Evolutionary conservation across 78 protist species (phyloP), one percentile per base, ranked within the genome.

Genomic region (Tieghemostelium lacteum): DNA sequence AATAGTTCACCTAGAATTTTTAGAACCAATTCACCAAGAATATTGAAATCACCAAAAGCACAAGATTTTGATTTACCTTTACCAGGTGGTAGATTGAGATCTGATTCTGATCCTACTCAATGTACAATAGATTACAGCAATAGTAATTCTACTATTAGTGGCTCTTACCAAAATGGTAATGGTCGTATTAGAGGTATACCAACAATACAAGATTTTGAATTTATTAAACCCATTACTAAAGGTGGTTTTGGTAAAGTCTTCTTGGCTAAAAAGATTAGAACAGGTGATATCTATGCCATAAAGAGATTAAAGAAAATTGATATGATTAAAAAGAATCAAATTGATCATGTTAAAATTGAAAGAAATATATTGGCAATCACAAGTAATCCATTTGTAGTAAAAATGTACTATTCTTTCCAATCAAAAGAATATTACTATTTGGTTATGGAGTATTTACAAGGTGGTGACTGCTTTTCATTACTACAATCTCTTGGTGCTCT

Each of bases 281-380:
- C 94, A 16, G 93, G 95, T 5, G 95, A 96, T 64, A 67, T 94
- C 17, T 96, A 86, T 74, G 99, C 98, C n/a, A 96, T 97, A 73
- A 96, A 97, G 70, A 71, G 94, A 28, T n/a, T 97, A 45, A 33
- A 71, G 50, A 97, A 97, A 60, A 60, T 22, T 0, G 87, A 73
- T 67, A 78, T 89, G 88, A 62, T 78, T 4, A 75, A 73, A 40
- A 89, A 89, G 94, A 89, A 89, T 33, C 89, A 91, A 64, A 28
- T 92, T 39, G 93, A 83, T 60, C 92, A 92, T 71, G 91, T 92
- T 10, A 74, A 66, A 49, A 67, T 74, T 28, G 96, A 94, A 73
- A 62, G 92, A 36, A 63, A 83, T 24, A 91, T 91, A 36, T 54
- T 94, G 10, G 88, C 92, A 0, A n/a, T 70, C 26, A 67, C 93